phyloP scores from a whole-genome alignment of 2,329 filamentous ascomycete genomes.

The Colletotrichum tropicale region DNA sequence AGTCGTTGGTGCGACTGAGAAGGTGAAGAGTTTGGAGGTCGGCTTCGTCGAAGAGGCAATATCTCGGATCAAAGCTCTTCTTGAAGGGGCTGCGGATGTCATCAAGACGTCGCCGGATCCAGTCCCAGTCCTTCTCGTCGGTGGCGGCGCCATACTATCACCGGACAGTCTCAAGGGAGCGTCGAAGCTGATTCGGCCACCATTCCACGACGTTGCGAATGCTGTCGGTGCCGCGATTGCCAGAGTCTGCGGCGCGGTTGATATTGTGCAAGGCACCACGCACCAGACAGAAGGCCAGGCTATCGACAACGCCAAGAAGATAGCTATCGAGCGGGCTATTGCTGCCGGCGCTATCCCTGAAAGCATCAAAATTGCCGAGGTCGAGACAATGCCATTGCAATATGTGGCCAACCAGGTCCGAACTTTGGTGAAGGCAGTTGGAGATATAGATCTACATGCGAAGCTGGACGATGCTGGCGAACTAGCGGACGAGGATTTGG shows the following conservation, averaged over 20 bases:
- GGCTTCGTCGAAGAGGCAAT: slow-evolving; percentile 28
- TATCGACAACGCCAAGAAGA: slow-evolving; percentile 23
- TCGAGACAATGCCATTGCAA: slow-evolving; percentile 42
- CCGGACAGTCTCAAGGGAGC: slow-evolving; percentile 60
- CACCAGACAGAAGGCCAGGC: slow-evolving; percentile 24
- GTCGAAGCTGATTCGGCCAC: slow-evolving; percentile 59
- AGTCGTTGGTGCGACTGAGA: slow-evolving; percentile 43
- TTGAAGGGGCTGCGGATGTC: slow-evolving; percentile 28
- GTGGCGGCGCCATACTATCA: slow-evolving; percentile 65
- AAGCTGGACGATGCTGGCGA: slow-evolving; percentile 28
- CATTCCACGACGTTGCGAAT: slow-evolving; percentile 65
- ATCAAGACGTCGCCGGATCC: slow-evolving; percentile 30
- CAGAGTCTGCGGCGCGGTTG: slow-evolving; percentile 59
- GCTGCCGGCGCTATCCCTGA: slow-evolving; percentile 24
- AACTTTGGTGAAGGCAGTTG: slow-evolving; percentile 40
- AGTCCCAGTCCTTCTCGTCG: slow-evolving; percentile 54
- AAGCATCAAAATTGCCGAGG: slow-evolving; percentile 40
- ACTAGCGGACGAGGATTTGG: slow-evolving; percentile 49
- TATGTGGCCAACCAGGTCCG: slow-evolving; percentile 37
- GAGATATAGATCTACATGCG: slow-evolving; percentile 45
- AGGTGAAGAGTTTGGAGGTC: slow-evolving; percentile 26
- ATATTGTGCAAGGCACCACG: slow-evolving; percentile 29
- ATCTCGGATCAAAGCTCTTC: slow-evolving; percentile 18
- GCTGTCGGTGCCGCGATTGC: slow-evolving; percentile 69
- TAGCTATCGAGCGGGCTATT: slow-evolving; percentile 22